Conservation (phyloP, 2,329 filamentous ascomycete species). For the Cadophora gregata region DNA sequence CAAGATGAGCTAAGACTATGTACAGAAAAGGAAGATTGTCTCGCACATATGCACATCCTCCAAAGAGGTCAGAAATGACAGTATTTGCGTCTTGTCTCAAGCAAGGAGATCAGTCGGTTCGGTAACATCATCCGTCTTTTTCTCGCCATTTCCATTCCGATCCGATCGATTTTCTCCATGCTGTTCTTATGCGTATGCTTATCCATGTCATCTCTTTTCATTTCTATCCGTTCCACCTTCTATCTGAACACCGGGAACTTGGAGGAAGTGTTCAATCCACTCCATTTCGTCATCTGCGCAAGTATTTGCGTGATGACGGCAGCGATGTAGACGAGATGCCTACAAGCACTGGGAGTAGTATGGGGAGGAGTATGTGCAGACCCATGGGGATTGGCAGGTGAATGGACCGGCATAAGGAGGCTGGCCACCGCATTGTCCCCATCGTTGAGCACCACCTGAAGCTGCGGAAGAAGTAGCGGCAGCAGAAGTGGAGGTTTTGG, state of each 20-base stretch:
- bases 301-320: not conserved
- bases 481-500: conserved; percentile 5
- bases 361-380: conserved; percentile 41
- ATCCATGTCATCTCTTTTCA: conserved; percentile 11
- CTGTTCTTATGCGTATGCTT: not conserved
- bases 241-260: not conserved
- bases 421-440: conserved; percentile 45
- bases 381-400: conserved; percentile 38
- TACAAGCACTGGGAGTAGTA: conserved; percentile 49
- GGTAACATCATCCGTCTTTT: not conserved
- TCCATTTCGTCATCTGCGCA: not conserved
- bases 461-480: not conserved
- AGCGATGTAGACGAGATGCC: conserved; percentile 14
- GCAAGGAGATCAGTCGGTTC: not conserved
- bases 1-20: conserved; percentile 9
- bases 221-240: not conserved
- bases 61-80: conserved; percentile 14
- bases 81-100: conserved; percentile 1
- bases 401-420: conserved; percentile 45
- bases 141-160: conserved; percentile 4
- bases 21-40: conserved; percentile 13
- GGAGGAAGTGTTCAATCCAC: not conserved
- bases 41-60: conserved; percentile 7
- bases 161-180: not conserved
- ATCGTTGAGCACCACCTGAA: conserved; percentile 35